phyloP scores from a whole-genome alignment of 2,329 filamentous ascomycete species.

The Diaporthe sp. region DNA sequence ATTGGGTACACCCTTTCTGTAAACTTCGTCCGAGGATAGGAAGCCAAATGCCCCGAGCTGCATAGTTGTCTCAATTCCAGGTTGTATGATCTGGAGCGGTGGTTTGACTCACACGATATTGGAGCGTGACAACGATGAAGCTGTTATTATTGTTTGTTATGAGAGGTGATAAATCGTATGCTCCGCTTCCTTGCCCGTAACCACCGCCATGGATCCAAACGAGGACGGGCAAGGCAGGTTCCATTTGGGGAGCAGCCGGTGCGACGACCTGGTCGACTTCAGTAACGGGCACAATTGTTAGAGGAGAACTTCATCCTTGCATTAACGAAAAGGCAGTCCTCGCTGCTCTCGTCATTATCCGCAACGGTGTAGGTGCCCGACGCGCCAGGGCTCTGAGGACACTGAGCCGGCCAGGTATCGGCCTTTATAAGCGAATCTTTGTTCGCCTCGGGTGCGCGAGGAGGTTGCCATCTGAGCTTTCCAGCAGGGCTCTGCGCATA shows the following conservation, averaged over 20 bases:
- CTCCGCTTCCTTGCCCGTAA: background rate
- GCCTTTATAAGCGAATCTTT: background rate
- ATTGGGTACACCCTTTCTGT: conserved; percentile 51
- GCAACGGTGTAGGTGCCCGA: background rate
- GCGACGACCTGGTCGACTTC: background rate
- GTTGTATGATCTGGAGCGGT: background rate
- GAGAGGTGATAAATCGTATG: background rate
- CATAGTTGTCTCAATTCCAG: background rate
- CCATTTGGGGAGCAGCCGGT: background rate
- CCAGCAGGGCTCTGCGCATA: background rate
- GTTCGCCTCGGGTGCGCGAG: background rate
- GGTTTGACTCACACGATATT: background rate
- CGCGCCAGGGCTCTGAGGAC: background rate
- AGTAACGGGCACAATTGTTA: background rate
- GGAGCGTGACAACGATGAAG: background rate
- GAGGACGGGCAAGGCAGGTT: background rate
- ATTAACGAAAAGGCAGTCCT: background rate
- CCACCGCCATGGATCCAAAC: background rate
- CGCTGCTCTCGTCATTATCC: background rate
- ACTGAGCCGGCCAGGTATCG: background rate
- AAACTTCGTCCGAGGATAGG: conserved; percentile 35
- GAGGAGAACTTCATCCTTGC: background rate
- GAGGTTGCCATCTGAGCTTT: background rate
- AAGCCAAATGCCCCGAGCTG: conserved; percentile 38
- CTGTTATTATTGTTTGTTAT: conserved; percentile 2